phyloP scores from a whole-genome alignment of 345 rosid species.

The Camelina laxa region DNA sequence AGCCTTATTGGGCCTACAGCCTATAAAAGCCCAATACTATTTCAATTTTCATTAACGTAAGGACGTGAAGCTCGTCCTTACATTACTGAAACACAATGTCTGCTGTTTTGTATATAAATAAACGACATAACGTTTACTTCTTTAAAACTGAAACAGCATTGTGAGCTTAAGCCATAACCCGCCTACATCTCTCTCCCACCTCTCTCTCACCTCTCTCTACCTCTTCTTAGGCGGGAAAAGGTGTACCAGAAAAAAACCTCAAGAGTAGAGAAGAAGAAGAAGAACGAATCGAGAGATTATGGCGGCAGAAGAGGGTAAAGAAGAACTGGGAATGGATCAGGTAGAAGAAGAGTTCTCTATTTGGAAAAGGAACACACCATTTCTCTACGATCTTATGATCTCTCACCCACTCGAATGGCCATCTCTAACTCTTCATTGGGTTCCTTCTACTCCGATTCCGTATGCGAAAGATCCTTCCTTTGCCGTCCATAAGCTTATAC shows the following conservation, averaged over 20 bases:
- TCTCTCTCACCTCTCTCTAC: background rate
- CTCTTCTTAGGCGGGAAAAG: slow-evolving; percentile 45
- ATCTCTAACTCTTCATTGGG: slow-evolving; percentile 95
- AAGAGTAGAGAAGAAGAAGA: background rate
- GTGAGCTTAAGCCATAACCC: background rate
- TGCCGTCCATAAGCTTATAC: slow-evolving; percentile 67
- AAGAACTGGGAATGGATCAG: slow-evolving; percentile 55
- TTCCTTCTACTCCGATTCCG: slow-evolving; percentile 60
- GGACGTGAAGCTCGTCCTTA: background rate
- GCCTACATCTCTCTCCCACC: background rate
- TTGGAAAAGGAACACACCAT: slow-evolving; percentile 93
- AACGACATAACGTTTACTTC: background rate
- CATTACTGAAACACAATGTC: background rate
- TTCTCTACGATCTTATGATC: slow-evolving; percentile 84
- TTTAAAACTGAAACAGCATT: slow-evolving; percentile 1
- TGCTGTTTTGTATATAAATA: background rate
- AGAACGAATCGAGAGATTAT: slow-evolving; percentile 16
- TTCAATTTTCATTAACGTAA: no score
- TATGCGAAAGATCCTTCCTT: slow-evolving; percentile 58
- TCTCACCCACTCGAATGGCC: slow-evolving; percentile 97
- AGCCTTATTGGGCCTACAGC: background rate
- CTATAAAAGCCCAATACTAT: background rate
- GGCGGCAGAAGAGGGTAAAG: slow-evolving; percentile 55
- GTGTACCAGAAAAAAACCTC: slow-evolving; percentile 5
- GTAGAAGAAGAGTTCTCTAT: slow-evolving; percentile 82